A percentile compares a stretch with the other conserved stretches of the same genome.
Conservation (phyloP, 2,329 filamentous ascomycete genomes). For the Gnomoniopsis sp. region DNA sequence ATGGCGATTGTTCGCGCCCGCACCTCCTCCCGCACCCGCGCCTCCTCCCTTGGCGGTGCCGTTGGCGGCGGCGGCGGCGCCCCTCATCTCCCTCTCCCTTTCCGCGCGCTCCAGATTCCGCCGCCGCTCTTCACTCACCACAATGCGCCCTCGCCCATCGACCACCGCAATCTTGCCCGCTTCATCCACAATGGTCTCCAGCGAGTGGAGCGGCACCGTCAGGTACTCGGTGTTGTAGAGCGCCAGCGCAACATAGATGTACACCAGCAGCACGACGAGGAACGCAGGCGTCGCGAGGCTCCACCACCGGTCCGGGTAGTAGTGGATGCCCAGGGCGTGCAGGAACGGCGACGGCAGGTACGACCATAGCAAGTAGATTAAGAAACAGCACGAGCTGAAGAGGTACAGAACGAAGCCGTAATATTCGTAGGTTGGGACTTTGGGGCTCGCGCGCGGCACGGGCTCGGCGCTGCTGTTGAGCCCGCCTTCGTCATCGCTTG, state of each 20-base stretch:
- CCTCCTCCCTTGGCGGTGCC: no score
- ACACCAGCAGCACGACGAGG: constrained; percentile 82
- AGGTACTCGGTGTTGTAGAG: constrained; percentile 87
- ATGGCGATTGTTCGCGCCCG: no score
- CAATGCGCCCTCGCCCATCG: constrained; percentile 61
- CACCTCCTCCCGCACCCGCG: no score
- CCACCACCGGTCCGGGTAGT: constrained; percentile 99
- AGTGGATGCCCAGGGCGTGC: constrained; percentile 88
- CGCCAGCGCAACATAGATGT: constrained; percentile 91
- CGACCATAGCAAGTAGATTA: constrained; percentile 73
- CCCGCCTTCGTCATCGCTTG: constrained; percentile 71
- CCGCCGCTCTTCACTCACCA: constrained; percentile 31
- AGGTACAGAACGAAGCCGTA: constrained; percentile 98
- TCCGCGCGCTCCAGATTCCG: constrained; percentile 33
- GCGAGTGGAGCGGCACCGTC: constrained; percentile 72
- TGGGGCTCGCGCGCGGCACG: constrained; percentile 80
- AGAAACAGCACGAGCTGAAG: constrained; percentile 77
- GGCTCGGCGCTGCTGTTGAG: constrained; percentile 39
- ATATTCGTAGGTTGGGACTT: constrained; percentile 99
- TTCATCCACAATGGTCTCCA: constrained; percentile 91
- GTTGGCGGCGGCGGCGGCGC: constrained; percentile 24
- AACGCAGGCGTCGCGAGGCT: constrained; percentile 87
- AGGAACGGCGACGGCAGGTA: constrained; percentile 91
- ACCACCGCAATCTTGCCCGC: constrained; percentile 82
- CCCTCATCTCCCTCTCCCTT: constrained; percentile 30